These are phyloP conservation scores for Venturia oleaginea DNA, from an alignment of 2,329 filamentous ascomycete genomes.

Conservation along the genomic window DNA sequence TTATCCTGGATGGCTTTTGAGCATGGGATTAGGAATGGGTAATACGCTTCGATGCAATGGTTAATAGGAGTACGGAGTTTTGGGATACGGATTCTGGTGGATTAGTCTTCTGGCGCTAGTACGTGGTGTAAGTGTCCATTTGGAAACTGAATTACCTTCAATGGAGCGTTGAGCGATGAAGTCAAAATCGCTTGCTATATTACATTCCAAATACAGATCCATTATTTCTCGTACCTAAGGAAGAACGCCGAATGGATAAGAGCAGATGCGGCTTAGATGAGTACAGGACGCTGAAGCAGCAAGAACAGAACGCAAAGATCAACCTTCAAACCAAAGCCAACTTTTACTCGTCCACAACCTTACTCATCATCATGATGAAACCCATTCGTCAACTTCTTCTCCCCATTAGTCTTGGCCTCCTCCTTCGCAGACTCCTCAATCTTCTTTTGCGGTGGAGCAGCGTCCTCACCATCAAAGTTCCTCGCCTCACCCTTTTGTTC, in stretches of 20 bases:
- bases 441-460: constrained; percentile 6
- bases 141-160: background rate
- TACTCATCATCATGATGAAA: background rate
- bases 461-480: background rate
- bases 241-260: background rate
- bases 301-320: background rate
- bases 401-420: constrained; percentile 3
- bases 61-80: background rate
- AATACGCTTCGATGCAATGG: background rate
- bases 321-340: background rate
- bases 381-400: constrained; percentile 1
- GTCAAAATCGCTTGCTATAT: background rate
- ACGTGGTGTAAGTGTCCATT: background rate
- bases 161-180: background rate
- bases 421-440: background rate
- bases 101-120: background rate
- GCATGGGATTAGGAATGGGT: background rate
- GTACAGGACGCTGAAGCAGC: background rate
- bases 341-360: background rate
- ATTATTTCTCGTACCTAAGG: background rate
- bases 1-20: background rate
- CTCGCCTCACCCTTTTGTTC: constrained; percentile 10
- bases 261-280: background rate
- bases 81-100: background rate
- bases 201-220: background rate